These are phyloP conservation scores for Pseudocercospora musae DNA, from an alignment of 2,329 filamentous ascomycete species.

Conservation along the genomic window DNA sequence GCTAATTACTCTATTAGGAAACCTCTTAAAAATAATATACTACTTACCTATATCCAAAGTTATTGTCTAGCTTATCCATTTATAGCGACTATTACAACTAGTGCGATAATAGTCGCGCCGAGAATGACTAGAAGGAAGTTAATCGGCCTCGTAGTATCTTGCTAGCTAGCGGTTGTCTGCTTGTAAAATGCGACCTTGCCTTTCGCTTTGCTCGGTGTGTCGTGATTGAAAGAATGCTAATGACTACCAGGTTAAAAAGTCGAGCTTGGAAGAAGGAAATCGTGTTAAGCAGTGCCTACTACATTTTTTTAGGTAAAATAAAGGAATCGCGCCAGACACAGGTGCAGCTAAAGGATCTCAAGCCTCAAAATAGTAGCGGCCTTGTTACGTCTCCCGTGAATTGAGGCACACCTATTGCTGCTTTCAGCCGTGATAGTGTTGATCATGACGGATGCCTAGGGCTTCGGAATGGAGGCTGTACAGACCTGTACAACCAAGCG, in stretches of 20 bases:
- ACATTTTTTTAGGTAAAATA: not conserved
- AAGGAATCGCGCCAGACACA: not conserved
- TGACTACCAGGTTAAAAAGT: not conserved
- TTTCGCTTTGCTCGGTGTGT: not conserved
- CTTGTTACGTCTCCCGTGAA: not conserved
- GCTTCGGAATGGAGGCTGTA: not conserved
- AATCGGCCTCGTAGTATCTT: not conserved
- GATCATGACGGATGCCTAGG: constrained; percentile 5
- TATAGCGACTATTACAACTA: not conserved
- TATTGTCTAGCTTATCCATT: not conserved
- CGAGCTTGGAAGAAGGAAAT: not conserved
- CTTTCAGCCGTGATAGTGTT: not conserved
- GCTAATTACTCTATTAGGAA: too few relatives aligned
- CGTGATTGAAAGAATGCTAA: not conserved
- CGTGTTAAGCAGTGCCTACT: not conserved
- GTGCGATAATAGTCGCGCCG: not conserved
- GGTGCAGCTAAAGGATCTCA: not conserved
- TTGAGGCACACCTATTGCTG: not conserved
- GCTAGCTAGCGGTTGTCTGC: not conserved
- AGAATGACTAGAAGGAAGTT: not conserved
- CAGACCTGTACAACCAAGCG: not conserved
- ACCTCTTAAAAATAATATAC: too few relatives aligned
- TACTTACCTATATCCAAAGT: too few relatives aligned
- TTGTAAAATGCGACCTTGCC: too few relatives aligned
- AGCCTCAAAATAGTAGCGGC: not conserved